Base-by-base conservation (phyloP, 164 flowering plant genomes). In the Taxillus chinensis region DNA sequence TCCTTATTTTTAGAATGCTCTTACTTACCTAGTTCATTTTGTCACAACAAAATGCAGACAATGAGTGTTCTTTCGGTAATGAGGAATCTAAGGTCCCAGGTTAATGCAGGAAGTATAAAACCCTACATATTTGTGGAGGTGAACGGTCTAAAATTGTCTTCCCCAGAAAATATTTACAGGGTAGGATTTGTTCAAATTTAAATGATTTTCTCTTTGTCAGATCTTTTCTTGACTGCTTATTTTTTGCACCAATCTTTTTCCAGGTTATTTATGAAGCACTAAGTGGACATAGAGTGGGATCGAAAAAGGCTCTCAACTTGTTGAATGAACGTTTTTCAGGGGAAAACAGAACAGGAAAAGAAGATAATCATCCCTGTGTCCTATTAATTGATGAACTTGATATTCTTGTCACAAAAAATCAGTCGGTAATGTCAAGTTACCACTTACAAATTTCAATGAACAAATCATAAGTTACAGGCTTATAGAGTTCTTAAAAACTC, bases 301-400 rank as follows among this genome's bases (percentile, higher is more conserved):
- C 95, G 97, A 90, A 86, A 75, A 93, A 93, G 75, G 99, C 97
- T 68, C 86, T 87, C 49, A 82, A 84, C 27, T 74, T 82, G 56
- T 76, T 93, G 68, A 93, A 82, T 80, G 96, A 85, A 57, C 63
- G 95, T 10, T 93, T 89, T 81, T 83, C 89, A 42, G 83, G 82
- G 54, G 89, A 79, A 62, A 74, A 68, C 60, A 76, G 68, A 66
- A 67, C 56, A 61, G 68, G 78, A 13, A 90, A 81, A 66, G 82
- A 75, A 40, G 86, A 79, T 55, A 80, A 74, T 57, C 74, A 75
- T 48, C 96, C 97, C 39, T 93, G 99, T 73, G 79, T 93, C 67
- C 77, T 93, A 53, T 96, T 93, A 45, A 90, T 93, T 58, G 96
- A 90, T 75, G 99, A 93, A 76, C 92, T 93, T 70, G 99, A 93